Evolutionary conservation across 2,329 filamentous ascomycete species (phyloP), one percentile per base, ranked within the genome.

Genomic region (Colletotrichum echinochloae): DNA sequence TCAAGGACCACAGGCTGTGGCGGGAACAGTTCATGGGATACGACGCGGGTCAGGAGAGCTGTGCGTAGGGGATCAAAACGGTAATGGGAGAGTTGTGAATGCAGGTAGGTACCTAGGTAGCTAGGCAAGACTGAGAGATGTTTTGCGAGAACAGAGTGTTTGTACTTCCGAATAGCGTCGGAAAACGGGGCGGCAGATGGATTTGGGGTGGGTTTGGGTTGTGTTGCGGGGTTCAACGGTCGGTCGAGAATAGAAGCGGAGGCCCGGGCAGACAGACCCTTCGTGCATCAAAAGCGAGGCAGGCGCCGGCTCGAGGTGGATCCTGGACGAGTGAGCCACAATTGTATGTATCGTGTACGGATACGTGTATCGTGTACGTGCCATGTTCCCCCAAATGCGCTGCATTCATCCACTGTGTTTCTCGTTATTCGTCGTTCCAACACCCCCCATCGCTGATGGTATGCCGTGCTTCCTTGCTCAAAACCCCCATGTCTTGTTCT

Each of bases 251-350:
- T 55, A 60, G 57, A n/a, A 60, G 30, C 30, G 33, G 44, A 33
- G 57, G 51, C 20, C 51, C 51, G 20, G 51, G 51, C n/a, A 44
- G 59, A n/a, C 41, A 60, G 44, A 60, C 59, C 59, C 59, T 60
- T 60, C 12, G 16, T 60, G 59, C 59, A 60, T 44, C 18, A 9
- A 30, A 30, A 35, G 41, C 30, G 23, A 30, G 26, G 26, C 30
- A 20, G 30, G n/a, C n/a, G 26, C 41, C 46, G 55, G 37, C 28
- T 30, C n/a, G n/a, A n/a, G n/a, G n/a, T n/a, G n/a, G n/a, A n/a
- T n/a, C n/a, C n/a, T n/a, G n/a, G n/a, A n/a, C n/a, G n/a, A n/a
- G n/a, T n/a, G n/a, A n/a, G n/a, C n/a, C n/a, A n/a, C n/a, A n/a
- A n/a, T n/a, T n/a, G n/a, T n/a, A n/a, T n/a, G n/a, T n/a, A n/a